phyloP scores from a whole-genome alignment of 768 basidiomycete genomes.

The Phylloporus arenicola region DNA sequence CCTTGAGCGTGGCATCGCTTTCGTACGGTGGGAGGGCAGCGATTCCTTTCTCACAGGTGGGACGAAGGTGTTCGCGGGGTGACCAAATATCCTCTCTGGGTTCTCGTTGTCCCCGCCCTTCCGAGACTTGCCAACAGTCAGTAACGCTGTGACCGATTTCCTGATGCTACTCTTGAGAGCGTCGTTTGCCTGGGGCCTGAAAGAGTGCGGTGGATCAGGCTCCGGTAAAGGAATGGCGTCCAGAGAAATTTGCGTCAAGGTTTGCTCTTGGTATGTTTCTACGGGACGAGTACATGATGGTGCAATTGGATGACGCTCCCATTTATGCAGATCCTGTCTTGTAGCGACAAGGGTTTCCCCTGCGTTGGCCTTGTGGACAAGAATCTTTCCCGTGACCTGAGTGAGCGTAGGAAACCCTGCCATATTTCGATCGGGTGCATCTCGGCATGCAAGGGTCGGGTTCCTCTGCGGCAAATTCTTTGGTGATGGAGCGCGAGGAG shows the following conservation, averaged over 20 bases:
- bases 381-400: slow-evolving; percentile 12
- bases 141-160: slow-evolving; percentile 4
- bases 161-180: slow-evolving; percentile 3
- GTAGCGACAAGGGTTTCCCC: neutral
- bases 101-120: slow-evolving; percentile 2
- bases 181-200: slow-evolving; percentile 8
- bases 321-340: slow-evolving; percentile 1
- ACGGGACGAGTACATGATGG: neutral
- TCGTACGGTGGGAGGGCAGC: slow-evolving; percentile 2
- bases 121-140: neutral
- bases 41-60: slow-evolving; percentile 13
- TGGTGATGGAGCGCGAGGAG: neutral
- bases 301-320: neutral
- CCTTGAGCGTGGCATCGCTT: neutral
- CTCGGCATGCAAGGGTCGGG: neutral
- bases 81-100: slow-evolving; percentile 13
- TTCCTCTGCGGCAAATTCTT: neutral
- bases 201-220: neutral
- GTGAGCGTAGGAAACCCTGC: slow-evolving; percentile 15
- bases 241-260: slow-evolving; percentile 8
- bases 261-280: neutral
- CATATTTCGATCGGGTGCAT: neutral
- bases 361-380: slow-evolving; percentile 1
- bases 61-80: slow-evolving; percentile 6
- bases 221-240: slow-evolving; percentile 11